Evolutionary conservation across 768 basidiomycete species (phyloP), one percentile per base, ranked within the genome.

Genomic region (Paxillus involutus): DNA sequence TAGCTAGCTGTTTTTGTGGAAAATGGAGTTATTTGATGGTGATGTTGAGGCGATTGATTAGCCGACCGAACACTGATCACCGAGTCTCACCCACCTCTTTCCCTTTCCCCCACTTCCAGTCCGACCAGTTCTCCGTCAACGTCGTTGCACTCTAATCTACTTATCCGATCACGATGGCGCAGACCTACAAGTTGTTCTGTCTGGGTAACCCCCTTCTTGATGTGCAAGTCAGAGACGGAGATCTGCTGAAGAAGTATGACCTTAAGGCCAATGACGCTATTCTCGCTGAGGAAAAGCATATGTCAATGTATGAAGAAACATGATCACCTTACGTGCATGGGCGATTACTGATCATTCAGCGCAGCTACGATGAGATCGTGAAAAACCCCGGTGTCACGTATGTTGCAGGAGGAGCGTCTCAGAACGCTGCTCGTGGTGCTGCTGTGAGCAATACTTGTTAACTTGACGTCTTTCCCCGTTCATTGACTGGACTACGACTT

Each of bases 171-270:
- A 26, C 80, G 77, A 69, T 84, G 45, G 46, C 75, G 16, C 67
- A 73, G 24, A 71, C 78, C 21, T 88, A 84, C 76, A 69, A 79
- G 42, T 74, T 98, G 44, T 93, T 98, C 75, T 91, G 86, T 76
- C 76, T 98, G 75, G 96, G 96, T 41, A 98, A 98, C 74, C 96
- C 96, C 63, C 80, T 98, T 68, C 88, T 98, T 47, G 95, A 99
- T 71, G 89, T 99, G 77, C 94, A 96, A 75, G 93, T 96, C 66
- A 83, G 76, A 57, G 80, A 91, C 57, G 93, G 91, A 47, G 92
- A 95, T 67, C 80, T 98, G 40, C 78, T 98, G 52, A 76, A 88
- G 65, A 98, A 97, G 73, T 99, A 98, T 68, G 82, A 74, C 55
- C 82, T 99, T 64, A 91, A 92, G 67, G 79, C 94, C 50, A 95